phyloP scores from a whole-genome alignment of 202 grass and related monocot genomes.

The Setaria viridis region DNA sequence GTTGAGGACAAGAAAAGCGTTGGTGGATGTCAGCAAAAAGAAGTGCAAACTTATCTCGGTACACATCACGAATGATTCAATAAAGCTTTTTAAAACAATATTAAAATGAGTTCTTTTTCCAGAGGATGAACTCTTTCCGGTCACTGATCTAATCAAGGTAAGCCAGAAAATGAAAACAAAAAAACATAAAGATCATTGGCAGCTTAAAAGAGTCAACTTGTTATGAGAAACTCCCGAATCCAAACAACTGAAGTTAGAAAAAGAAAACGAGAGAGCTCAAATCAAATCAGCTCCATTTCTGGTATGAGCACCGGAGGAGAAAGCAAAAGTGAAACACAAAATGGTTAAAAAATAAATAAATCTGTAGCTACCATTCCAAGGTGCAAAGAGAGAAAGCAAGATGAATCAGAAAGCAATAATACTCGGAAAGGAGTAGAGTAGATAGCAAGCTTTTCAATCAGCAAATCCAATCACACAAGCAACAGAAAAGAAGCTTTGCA shows the following conservation, averaged over 20 bases:
- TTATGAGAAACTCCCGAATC: conserved; percentile 36
- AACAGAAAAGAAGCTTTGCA: conserved; percentile 20
- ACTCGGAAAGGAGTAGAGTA: conserved; percentile 17
- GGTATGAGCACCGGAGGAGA: conserved; percentile 24
- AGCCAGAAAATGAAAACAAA: background rate
- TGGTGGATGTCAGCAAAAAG: conserved; percentile 45
- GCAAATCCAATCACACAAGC: conserved; percentile 24
- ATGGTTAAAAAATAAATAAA: background rate
- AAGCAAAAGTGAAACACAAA: conserved; percentile 10
- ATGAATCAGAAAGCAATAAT: conserved; percentile 40
- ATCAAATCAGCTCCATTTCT: conserved; percentile 32
- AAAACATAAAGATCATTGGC: background rate
- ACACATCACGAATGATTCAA: conserved; percentile 40
- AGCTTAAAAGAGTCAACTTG: conserved; percentile 19
- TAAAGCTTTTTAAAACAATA: conserved; percentile 6
- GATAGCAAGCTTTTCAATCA: conserved; percentile 47
- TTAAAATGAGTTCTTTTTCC: conserved; percentile 1
- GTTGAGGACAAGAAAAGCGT: conserved; percentile 43
- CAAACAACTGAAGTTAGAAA: background rate
- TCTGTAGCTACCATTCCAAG: conserved; percentile 9
- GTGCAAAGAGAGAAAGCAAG: background rate
- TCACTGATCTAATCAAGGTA: conserved; percentile 49
- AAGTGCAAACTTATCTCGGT: conserved; percentile 36
- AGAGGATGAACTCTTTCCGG: conserved; percentile 36
- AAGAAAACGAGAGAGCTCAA: background rate